phyloP scores from a whole-genome alignment of 2,329 filamentous ascomycete genomes.

The Zymoseptoria ardabiliae region DNA sequence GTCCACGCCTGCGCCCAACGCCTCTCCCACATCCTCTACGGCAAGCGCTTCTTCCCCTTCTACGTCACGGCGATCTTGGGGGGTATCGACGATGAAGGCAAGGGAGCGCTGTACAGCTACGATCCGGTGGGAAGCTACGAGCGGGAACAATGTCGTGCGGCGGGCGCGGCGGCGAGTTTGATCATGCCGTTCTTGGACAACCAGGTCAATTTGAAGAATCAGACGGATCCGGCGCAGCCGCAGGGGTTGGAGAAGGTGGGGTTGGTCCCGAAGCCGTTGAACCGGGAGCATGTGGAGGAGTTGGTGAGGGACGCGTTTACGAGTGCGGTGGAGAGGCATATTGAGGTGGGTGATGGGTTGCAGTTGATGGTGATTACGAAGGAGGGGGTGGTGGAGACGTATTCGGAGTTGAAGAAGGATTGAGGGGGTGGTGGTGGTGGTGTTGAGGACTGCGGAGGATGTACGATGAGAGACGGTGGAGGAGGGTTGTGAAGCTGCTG shows the following conservation, averaged over 20 bases:
- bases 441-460: neutral
- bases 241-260: constrained; percentile 72
- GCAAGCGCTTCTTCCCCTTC: constrained; percentile 98
- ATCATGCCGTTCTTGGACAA: constrained; percentile 99
- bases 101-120: constrained; percentile 92
- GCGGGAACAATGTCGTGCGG: constrained; percentile 89
- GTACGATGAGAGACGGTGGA: neutral
- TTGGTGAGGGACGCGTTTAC: constrained; percentile 97
- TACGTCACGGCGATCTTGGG: constrained; percentile 93
- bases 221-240: constrained; percentile 83
- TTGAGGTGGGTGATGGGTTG: constrained; percentile 92
- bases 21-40: constrained; percentile 89
- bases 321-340: constrained; percentile 95
- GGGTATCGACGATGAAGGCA: constrained; percentile 88
- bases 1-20: constrained; percentile 92
- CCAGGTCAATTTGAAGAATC: constrained; percentile 99
- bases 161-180: constrained; percentile 73
- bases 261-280: constrained; percentile 61
- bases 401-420: constrained; percentile 81
- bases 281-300: constrained; percentile 67
- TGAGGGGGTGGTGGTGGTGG: constrained; percentile 31
- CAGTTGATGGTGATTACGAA: constrained; percentile 92
- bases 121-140: constrained; percentile 98
- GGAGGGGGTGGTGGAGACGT: constrained; percentile 80
- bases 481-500: neutral